These are phyloP conservation scores for Sphaerosporella brunnea DNA, from an alignment of 495 filamentous ascomycete genomes.

Conservation along the genomic window DNA sequence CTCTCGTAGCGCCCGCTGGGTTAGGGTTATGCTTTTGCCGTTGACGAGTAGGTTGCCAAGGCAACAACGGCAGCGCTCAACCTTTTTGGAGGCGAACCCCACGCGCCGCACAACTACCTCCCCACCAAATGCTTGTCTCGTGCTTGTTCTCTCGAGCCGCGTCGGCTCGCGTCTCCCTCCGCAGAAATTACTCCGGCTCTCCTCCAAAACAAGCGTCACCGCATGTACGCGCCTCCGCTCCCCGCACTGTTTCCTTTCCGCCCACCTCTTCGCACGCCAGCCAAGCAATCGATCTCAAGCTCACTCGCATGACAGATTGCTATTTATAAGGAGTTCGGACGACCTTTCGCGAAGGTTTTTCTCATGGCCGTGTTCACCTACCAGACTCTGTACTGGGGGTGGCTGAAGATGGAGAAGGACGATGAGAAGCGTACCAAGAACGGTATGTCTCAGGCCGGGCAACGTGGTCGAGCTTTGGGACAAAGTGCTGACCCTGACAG, in stretches of 20 bases:
- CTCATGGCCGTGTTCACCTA: conserved; percentile 76
- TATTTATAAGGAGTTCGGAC: conserved; percentile 63
- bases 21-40: no score
- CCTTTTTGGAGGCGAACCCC: no score
- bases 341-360: conserved; percentile 70
- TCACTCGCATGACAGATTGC: conserved; percentile 36
- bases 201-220: conserved; percentile 17
- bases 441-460: no score
- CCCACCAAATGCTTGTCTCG: no score
- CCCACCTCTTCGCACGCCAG: neutral
- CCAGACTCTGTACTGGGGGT: conserved; percentile 66
- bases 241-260: neutral
- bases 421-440: conserved; percentile 34
- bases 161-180: no score
- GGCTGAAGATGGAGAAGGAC: conserved; percentile 71
- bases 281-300: neutral
- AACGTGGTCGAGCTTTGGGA: neutral
- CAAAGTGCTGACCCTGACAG: neutral
- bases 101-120: no score
- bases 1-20: no score
- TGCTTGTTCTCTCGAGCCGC: no score
- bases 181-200: no score
- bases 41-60: no score
- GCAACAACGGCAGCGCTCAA: no score
- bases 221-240: no score